Base-by-base conservation (phyloP, 2,329 filamentous ascomycete species). In the Diplocarpon rosae region DNA sequence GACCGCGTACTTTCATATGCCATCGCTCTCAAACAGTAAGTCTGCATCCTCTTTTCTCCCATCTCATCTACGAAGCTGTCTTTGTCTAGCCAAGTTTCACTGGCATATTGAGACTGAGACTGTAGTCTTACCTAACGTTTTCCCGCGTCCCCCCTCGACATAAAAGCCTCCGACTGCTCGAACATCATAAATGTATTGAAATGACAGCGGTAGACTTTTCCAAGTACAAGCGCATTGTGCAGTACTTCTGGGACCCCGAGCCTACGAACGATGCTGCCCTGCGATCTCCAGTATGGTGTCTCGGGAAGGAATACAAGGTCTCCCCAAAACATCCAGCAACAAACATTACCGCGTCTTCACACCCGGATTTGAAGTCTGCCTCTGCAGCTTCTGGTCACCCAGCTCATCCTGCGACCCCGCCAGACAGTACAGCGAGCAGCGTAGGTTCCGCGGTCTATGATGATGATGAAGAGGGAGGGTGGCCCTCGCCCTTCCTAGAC, bases 171-270 rank as follows among this genome's bases (percentile, higher is more conserved):
- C 29, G 24, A 15, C 24, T 24, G 14, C 42, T 38, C 31, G n/a
- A 20, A 14, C 13, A 16, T 13, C 13, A 41, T 7, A 36, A 41
- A 24, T 39, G 28, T 10, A 14, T 37, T 15, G 44, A 31, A 39
- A 62, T 83, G 78, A 72, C 73, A 58, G 79, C 74, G 46, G 76
- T 84, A 45, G 85, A 94, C 59, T 69, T 93, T 48, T 77, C 84
- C 55, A 82, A 84, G 55, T 79, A 81, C 60, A 85, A 86, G 65
- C 83, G 84, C 52, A 79, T 95, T 56, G 81, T 95, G 48, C 85
- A 90, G 66, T 87, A 85, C 67, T 82, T 96, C 59, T 95, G 88
- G 83, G 89, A 95, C 56, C 87, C 88, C 0, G 80, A 89, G 52
- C 89, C 88, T 5, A 78, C 75, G 51, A 95, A 95, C 66, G 80